Evolutionary conservation across 106 monocot genomes (phyloP), one percentile per base, ranked within the genome.

Genomic region (Xerophyta viscosa): DNA sequence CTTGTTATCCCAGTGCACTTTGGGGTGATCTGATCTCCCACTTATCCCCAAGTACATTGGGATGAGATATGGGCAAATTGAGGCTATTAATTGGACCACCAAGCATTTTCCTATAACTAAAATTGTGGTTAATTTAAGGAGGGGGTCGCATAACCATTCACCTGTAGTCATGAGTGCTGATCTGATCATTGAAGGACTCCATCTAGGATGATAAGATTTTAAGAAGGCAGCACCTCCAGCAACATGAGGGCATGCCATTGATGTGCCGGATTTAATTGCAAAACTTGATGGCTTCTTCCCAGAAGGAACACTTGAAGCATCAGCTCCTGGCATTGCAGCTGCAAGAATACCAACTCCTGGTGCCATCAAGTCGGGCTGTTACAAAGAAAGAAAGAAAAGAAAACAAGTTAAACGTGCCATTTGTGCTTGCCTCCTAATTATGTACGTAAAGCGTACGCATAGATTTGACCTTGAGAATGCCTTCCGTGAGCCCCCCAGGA

Each of bases 161-260:
- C 91, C 78, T 45, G 93, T 88, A 7, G 88, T 96, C 94, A 96
- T 89, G 49, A 96, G 81, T 20, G 88, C 88, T 50, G 94, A 96
- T 76, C 76, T 71, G 46, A 89, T 81, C 78, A 96, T 96, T 54
- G 94, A 96, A 36, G 94, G 84, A 24, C 77, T 71, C 94, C 94
- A 96, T 28, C 57, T 71, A 15, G 78, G 76, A 59, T 78, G 94
- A 4, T 61, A 73, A 4, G 94, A 84, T 49, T 70, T 71, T 8
- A 89, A 36, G 46, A 88, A 81, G 25, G 94, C 94, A n/a, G 83
- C 84, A 20, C 78, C 81, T 6, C 94, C 94, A 3, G 94, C 80
- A 19, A 96, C 94, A 67, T 96, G 94, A 19, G 94, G 94, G 64
- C 94, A 88, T 9, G 94, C 80, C 94, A 96, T 96, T 11, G 94